Evolutionary conservation across 2,329 filamentous ascomycete genomes (phyloP).

Genomic region (Nemania bipapillata): DNA sequence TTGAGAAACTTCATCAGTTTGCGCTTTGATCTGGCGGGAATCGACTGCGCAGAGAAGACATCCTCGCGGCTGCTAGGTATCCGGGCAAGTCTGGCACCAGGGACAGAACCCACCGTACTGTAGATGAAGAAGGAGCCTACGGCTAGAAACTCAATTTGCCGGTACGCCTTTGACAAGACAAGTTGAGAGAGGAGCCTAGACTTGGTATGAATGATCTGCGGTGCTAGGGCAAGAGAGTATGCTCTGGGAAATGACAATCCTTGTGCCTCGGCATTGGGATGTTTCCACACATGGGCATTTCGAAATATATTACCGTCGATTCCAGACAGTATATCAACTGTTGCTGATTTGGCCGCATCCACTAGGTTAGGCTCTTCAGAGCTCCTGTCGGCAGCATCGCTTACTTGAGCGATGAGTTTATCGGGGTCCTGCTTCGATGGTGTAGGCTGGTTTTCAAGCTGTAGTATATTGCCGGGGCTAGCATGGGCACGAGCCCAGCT

Average conservation of each 20-base stretch:
- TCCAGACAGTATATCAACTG: background rate
- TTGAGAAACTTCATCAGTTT: conserved; percentile 93
- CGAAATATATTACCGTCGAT: conserved; percentile 48
- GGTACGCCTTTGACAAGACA: conserved; percentile 88
- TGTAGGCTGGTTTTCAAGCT: background rate
- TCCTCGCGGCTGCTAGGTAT: conserved; percentile 93
- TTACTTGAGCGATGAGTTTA: background rate
- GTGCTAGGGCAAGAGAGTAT: conserved; percentile 85
- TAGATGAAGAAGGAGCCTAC: conserved; percentile 93
- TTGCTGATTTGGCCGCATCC: background rate
- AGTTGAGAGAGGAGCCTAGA: conserved; percentile 81
- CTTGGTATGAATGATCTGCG: conserved; percentile 85
- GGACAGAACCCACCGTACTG: conserved; percentile 52
- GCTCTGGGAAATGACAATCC: conserved; percentile 72
- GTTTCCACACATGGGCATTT: conserved; percentile 55
- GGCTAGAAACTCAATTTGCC: conserved; percentile 91
- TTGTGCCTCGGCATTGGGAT: conserved; percentile 50
- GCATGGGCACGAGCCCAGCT: conserved; percentile 70
- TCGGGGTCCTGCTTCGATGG: background rate
- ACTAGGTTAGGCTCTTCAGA: background rate
- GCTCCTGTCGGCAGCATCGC: background rate
- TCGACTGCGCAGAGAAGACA: conserved; percentile 80
- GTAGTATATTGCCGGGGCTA: conserved; percentile 35
- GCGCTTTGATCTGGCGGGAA: conserved; percentile 84
- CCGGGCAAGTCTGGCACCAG: conserved; percentile 64